These are phyloP conservation scores for Botrytis deweyae DNA, from an alignment of 2,329 filamentous ascomycete species.

Conservation along the genomic window DNA sequence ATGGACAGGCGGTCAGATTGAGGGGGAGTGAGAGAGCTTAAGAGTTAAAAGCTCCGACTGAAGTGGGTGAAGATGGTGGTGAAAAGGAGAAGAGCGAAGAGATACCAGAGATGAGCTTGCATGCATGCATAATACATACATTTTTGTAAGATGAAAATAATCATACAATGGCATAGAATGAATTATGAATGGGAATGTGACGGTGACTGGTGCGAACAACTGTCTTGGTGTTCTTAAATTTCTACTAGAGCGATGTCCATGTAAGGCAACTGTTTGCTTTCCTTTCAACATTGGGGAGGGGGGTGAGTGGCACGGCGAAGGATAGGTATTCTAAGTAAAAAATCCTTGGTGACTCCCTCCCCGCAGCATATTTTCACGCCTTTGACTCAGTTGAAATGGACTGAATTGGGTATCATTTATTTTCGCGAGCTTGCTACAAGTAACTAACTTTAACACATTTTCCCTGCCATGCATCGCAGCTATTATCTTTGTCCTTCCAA, in stretches of 20 bases:
- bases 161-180: constrained; percentile 6
- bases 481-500: neutral
- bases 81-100: neutral
- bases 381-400: too few relatives aligned
- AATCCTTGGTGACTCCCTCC: neutral
- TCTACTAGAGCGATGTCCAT: neutral
- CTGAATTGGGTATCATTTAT: constrained; percentile 5
- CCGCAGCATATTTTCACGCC: neutral
- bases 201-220: neutral
- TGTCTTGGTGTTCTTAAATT: neutral
- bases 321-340: neutral
- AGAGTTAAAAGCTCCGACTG: too few relatives aligned
- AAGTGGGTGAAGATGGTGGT: too few relatives aligned
- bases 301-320: neutral
- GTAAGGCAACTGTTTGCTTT: neutral
- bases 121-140: constrained; percentile 8
- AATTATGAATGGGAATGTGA: neutral
- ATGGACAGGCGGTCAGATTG: constrained; percentile 91
- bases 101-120: constrained; percentile 13
- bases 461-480: too few relatives aligned
- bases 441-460: neutral
- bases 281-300: neutral
- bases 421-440: neutral
- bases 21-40: constrained; percentile 85
- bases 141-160: constrained; percentile 13